Evolutionary conservation across 164 flowering plant genomes (phyloP).

Genomic region (Aristolochia contorta): DNA sequence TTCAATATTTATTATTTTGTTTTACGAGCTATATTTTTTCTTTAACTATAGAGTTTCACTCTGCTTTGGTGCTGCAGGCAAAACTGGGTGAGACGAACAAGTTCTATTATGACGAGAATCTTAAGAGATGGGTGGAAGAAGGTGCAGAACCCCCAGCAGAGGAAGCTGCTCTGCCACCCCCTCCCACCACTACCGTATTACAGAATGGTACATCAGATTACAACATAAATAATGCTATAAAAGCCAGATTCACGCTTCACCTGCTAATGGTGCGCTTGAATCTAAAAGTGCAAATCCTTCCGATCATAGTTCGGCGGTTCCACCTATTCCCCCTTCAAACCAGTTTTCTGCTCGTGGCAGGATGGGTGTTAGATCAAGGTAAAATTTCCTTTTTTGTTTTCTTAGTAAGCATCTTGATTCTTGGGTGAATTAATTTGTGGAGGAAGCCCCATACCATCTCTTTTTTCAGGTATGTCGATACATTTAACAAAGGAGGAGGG

Average conservation of each 20-base stretch:
- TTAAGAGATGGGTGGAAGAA: slow-evolving; percentile 96
- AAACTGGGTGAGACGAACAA: slow-evolving; percentile 84
- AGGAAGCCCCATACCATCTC: background rate
- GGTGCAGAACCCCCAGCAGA: slow-evolving; percentile 82
- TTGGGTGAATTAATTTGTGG: background rate
- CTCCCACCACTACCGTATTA: slow-evolving; percentile 60
- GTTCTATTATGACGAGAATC: slow-evolving; percentile 92
- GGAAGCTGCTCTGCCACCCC: slow-evolving; percentile 76
- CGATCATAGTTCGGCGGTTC: slow-evolving; percentile 57
- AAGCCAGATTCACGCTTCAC: slow-evolving; percentile 21
- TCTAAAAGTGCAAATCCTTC: slow-evolving; percentile 24
- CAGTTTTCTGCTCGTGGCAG: slow-evolving; percentile 91
- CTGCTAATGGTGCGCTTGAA: slow-evolving; percentile 34
- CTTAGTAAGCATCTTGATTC: background rate
- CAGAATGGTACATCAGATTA: slow-evolving; percentile 54
- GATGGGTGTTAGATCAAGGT: slow-evolving; percentile 84
- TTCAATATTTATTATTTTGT: background rate
- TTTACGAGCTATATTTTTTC: background rate
- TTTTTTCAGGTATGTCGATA: slow-evolving; percentile 86
- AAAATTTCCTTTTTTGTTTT: slow-evolving; percentile 5
- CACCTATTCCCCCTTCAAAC: slow-evolving; percentile 75
- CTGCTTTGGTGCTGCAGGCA: slow-evolving; percentile 40
- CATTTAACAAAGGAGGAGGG: slow-evolving; percentile 81
- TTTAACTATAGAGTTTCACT: background rate
- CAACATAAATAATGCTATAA: slow-evolving; percentile 36